Conservation (phyloP, 2,329 filamentous ascomycete species). For the Aureobasidium sp. region DNA sequence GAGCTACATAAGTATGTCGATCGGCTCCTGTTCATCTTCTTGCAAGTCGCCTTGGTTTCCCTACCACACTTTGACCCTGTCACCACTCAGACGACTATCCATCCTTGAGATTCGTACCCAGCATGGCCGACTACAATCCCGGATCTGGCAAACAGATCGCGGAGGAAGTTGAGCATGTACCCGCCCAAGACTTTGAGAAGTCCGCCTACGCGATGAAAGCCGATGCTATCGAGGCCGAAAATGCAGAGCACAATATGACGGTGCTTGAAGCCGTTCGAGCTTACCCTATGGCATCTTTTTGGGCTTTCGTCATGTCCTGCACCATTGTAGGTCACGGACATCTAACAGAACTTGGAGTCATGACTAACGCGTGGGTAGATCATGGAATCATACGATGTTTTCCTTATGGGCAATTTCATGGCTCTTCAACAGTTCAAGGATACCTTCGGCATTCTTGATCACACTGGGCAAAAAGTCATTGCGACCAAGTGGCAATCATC, state of each 20-base stretch:
- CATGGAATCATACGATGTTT: constrained; percentile 57
- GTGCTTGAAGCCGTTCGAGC: constrained; percentile 41
- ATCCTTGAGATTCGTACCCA: no score
- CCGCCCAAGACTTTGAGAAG: no score
- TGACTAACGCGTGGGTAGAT: constrained; percentile 34
- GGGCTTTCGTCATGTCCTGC: constrained; percentile 48
- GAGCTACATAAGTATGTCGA: no score
- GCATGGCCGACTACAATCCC: no score
- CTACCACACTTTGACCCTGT: no score
- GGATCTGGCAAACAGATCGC: no score
- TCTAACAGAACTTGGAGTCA: background rate
- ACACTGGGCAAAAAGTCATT: constrained; percentile 29
- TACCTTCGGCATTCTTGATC: constrained; percentile 35
- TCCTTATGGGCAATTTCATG: constrained; percentile 52
- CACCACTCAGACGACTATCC: no score
- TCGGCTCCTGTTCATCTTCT: no score
- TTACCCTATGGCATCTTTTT: constrained; percentile 46
- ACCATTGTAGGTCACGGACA: constrained; percentile 40
- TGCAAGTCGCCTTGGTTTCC: no score
- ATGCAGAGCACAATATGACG: constrained; percentile 42
- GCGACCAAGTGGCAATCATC: constrained; percentile 49
- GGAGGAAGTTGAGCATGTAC: no score
- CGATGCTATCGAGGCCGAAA: constrained; percentile 49
- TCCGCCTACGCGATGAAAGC: constrained; percentile 27
- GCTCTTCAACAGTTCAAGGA: constrained; percentile 40